Evolutionary conservation across 1,284 basidiomycete species (phyloP).

Genomic region (Microbotryomycetes sp.): DNA sequence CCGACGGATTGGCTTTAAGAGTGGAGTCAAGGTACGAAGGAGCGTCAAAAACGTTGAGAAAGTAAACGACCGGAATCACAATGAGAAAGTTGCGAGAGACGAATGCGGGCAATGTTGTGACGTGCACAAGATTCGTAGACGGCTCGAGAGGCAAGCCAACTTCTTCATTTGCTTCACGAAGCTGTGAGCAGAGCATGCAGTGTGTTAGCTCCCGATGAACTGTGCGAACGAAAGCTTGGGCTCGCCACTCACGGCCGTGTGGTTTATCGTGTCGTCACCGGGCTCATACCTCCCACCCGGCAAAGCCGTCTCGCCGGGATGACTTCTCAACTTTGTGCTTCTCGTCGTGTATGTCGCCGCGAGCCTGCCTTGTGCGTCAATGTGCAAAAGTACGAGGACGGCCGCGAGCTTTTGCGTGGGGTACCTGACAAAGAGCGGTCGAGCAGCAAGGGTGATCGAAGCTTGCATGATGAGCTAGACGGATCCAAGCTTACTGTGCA

Average conservation of each 20-base stretch:
- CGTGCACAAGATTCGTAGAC: conserved; percentile 11
- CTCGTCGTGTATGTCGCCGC: conserved; percentile 32
- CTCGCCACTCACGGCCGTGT: conserved; percentile 28
- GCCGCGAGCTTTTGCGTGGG: conserved; percentile 22
- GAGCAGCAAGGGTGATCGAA: too few species aligned
- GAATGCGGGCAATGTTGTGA: conserved; percentile 30
- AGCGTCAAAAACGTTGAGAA: conserved; percentile 6
- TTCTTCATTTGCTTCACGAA: conserved; percentile 34
- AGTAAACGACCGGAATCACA: conserved; percentile 32
- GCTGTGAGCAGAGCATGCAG: conserved; percentile 5
- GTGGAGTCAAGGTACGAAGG: not conserved
- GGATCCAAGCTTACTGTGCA: too few species aligned
- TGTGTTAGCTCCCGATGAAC: not conserved
- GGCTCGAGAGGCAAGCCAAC: conserved; percentile 14
- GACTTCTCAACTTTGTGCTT: conserved; percentile 18
- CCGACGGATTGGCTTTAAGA: conserved; percentile 19
- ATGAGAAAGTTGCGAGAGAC: conserved; percentile 33
- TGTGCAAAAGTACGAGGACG: conserved; percentile 32
- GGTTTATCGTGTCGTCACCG: conserved; percentile 8
- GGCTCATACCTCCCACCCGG: conserved; percentile 32
- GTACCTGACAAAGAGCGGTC: not conserved
- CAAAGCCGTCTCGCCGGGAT: conserved; percentile 34
- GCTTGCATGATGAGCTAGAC: too few species aligned
- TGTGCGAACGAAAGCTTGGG: not conserved
- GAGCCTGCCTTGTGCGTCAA: conserved; percentile 12